Evolutionary conservation across 257 asterid species (phyloP), one percentile per base, ranked within the genome.

Genomic region (Sherardia arvensis): DNA sequence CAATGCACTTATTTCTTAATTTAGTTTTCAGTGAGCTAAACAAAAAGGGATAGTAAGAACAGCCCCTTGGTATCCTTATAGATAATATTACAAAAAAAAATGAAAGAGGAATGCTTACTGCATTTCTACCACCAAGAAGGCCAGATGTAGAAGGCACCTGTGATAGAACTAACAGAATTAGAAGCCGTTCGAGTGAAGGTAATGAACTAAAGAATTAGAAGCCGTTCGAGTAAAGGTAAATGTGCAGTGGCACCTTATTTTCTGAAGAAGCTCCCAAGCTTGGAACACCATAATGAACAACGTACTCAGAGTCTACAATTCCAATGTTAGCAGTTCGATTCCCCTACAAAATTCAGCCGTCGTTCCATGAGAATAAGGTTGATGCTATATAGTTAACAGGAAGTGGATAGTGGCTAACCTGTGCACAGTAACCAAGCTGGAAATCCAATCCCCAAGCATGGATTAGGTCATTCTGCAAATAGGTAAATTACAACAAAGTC

Each of bases 371-470:
- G 6, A 43, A 43, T 20, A 43, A 6, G 43, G 9, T 34, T 2
- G 43, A 34, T 9, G 12, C 14, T 7, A 9, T 7, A 34, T 34
- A 17, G 15, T 1, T 22, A 10, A 25, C 26, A 12, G 48, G 5
- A n/a, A 7, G 14, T 45, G 40, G 58, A 29, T 25, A 2, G 9
- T 15, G 30, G 8, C 75, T 71, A 71, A 88, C 94, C 91, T 80
- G 84, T 15, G 85, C 85, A 60, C 96, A 88, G 73, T 88, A 77
- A 45, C 92, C 92, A 61, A 85, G 83, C 74, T 85, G 89, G 63
- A 80, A 79, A 80, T 85, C 94, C 69, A 84, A 73, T 25, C 92
- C 96, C 96, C 94, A 86, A 18, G 83, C 92, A 54, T 82, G 86
- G 32, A 81, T 82, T 18, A 84, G 76, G 68, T 88, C 96, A 55